Conservation (phyloP, 371 early-diverging fungal genomes). For the Paraphysoderma sedebokerense region DNA sequence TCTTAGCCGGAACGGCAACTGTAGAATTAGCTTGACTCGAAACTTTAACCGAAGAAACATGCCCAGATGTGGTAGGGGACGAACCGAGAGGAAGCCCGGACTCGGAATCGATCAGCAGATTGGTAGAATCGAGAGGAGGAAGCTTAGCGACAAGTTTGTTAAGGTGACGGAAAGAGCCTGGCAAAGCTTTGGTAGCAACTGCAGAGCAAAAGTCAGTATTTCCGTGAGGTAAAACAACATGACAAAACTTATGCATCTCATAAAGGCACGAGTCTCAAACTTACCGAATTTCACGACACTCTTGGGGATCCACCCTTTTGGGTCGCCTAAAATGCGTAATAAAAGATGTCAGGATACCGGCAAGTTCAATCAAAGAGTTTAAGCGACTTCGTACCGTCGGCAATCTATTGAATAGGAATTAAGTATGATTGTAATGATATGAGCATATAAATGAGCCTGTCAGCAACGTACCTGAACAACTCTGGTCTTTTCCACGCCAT, state of each 20-base stretch:
- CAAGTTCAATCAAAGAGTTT: too few relatives aligned
- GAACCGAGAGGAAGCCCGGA: too few relatives aligned
- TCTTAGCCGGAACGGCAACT: too few relatives aligned
- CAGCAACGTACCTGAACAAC: constrained; percentile 1
- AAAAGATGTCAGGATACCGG: too few relatives aligned
- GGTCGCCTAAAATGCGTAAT: too few relatives aligned
- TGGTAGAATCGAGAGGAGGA: too few relatives aligned
- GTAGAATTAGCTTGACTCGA: too few relatives aligned
- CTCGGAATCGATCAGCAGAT: too few relatives aligned
- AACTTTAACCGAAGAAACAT: too few relatives aligned
- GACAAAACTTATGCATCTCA: not conserved
- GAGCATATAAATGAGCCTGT: constrained; percentile 6
- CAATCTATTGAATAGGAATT: constrained; percentile 7
- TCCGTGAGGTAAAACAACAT: not conserved
- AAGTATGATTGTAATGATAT: not conserved
- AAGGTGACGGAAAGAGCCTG: not conserved
- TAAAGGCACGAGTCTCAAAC: constrained; percentile 3
- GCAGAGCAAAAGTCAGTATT: not conserved
- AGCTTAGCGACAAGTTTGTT: not conserved
- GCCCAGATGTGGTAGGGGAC: too few relatives aligned
- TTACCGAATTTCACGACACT: constrained; percentile 26
- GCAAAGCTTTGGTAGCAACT: constrained; percentile 3
- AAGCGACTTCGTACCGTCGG: too few relatives aligned
- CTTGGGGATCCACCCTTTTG: constrained; percentile 38
- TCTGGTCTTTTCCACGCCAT: not conserved